Conservation (phyloP, 2,329 filamentous ascomycete genomes). For the Pseudocercospora crystallina region DNA sequence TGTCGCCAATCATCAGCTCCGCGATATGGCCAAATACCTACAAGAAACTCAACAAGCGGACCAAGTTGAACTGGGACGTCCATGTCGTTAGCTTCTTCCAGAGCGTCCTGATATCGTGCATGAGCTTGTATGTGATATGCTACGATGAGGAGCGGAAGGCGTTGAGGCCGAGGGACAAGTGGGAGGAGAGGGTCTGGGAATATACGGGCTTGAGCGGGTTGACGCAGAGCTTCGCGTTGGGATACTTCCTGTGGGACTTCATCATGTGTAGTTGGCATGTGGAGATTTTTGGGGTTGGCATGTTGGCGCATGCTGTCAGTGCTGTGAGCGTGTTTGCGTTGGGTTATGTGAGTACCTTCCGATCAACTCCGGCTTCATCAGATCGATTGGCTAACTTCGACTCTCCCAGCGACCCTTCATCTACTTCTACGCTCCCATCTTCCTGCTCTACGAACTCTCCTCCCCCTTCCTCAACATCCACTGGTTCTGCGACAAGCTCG, state of each 20-base stretch:
- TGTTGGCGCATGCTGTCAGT: constrained; percentile 73
- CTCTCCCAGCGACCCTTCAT: constrained; percentile 69
- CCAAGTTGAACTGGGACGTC: constrained; percentile 78
- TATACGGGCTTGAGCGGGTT: constrained; percentile 72
- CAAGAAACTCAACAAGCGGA: constrained; percentile 58
- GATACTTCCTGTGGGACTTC: constrained; percentile 85
- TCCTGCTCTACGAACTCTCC: constrained; percentile 85
- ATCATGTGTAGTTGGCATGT: constrained; percentile 67
- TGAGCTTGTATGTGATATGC: constrained; percentile 74
- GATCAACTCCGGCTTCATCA: neutral
- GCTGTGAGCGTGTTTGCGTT: constrained; percentile 73
- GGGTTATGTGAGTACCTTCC: constrained; percentile 67
- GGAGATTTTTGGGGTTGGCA: constrained; percentile 71
- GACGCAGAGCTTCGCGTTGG: constrained; percentile 72
- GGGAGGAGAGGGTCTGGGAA: constrained; percentile 67
- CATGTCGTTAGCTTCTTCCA: constrained; percentile 84
- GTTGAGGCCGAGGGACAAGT: constrained; percentile 53
- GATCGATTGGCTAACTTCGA: neutral
- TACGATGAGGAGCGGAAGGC: constrained; percentile 64
- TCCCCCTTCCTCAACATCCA: constrained; percentile 84
- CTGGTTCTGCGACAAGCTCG: constrained; percentile 88
- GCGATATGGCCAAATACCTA: constrained; percentile 65
- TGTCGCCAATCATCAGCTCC: constrained; percentile 67
- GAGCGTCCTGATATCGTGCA: constrained; percentile 66
- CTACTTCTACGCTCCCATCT: constrained; percentile 77